A percentile compares a stretch with the other conserved stretches of the same genome.
These are phyloP conservation scores for Botrytis deweyae DNA, from an alignment of 2,329 filamentous ascomycete genomes.

Conservation along the genomic window DNA sequence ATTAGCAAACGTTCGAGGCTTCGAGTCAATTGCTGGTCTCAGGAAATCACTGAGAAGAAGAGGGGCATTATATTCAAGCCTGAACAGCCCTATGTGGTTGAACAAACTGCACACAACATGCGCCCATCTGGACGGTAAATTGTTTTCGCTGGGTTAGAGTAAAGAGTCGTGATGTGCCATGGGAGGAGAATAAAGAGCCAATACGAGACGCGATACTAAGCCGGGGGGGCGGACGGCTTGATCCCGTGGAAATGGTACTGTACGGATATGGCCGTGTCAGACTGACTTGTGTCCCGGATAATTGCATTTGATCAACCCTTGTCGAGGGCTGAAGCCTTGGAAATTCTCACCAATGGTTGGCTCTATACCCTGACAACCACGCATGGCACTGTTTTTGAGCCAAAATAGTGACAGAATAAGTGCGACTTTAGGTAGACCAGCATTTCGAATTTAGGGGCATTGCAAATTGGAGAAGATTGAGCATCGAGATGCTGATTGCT, in stretches of 20 bases:
- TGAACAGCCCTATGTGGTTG: slow-evolving; percentile 11
- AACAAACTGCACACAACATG: background rate
- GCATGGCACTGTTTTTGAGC: background rate
- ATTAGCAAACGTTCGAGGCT: slow-evolving; percentile 6
- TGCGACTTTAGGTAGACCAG: background rate
- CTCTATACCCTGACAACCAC: slow-evolving; percentile 1
- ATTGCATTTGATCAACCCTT: slow-evolving; percentile 11
- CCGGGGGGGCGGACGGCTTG: slow-evolving; percentile 8
- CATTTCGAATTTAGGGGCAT: background rate
- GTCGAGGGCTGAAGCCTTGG: slow-evolving; percentile 12
- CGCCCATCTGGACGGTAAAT: slow-evolving; percentile 1
- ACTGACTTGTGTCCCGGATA: background rate
- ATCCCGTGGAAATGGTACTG: slow-evolving; percentile 18
- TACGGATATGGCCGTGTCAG: slow-evolving; percentile 9
- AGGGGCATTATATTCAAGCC: slow-evolving; percentile 6
- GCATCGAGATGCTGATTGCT: background rate
- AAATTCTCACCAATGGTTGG: slow-evolving; percentile 5
- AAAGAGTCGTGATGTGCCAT: background rate
- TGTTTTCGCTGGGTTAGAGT: background rate
- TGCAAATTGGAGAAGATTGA: background rate
- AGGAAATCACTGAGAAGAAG: background rate
- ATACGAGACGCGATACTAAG: background rate
- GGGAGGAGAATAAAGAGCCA: background rate
- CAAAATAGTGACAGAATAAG: slow-evolving; percentile 5
- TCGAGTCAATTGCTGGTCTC: slow-evolving; percentile 4